Base-by-base conservation (phyloP, 2,329 filamentous ascomycete species). In the Xylariaceae sp. region DNA sequence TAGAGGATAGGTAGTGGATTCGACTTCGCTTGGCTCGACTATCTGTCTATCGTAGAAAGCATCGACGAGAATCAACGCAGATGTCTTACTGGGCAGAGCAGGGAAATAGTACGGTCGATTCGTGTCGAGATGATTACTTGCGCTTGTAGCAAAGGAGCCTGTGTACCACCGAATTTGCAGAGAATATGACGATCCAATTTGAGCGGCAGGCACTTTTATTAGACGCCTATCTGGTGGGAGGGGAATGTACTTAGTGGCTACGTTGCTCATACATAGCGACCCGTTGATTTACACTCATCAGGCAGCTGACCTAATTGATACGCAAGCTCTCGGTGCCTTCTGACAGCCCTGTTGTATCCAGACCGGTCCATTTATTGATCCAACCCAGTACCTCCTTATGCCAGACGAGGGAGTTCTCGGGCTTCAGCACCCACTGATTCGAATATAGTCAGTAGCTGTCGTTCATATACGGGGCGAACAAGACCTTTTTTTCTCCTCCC, bases 401-500 rank as follows among this genome's bases (percentile, higher is more conserved):
- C 95, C 95, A 98, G 19, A 96, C 81, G 18, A 97, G 77, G 2
- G 87, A 89, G 72, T 98, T 98, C 74, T 97, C 93, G 0, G 89
- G 90, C 71, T 96, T 96, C 51, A 96, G 70, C 3, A 97, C 92
- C 91, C 91, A 88, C 83, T 90, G 86, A 37, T 89, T 71, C 2
- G 85, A 81, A 63, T 89, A 86, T 66, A 88, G 89, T 1, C 84
- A 81, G 0, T 80, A 80, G 40, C 89, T 68, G 10, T 29, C 10
- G 6, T 29, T 29, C n/a, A 29, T 29, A 29, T 10, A 29, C 10
- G 3, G 9, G 32, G 14, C 32, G 9, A 37, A 16, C 5, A 12
- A 37, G 26, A 10, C n/a, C n/a, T n/a, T n/a, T n/a, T n/a, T n/a
- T n/a, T n/a, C 16, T n/a, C 12, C 21, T 20, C 10, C 45, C 4